phyloP scores from a whole-genome alignment of 345 rosid species.

The Citrus trifoliata region DNA sequence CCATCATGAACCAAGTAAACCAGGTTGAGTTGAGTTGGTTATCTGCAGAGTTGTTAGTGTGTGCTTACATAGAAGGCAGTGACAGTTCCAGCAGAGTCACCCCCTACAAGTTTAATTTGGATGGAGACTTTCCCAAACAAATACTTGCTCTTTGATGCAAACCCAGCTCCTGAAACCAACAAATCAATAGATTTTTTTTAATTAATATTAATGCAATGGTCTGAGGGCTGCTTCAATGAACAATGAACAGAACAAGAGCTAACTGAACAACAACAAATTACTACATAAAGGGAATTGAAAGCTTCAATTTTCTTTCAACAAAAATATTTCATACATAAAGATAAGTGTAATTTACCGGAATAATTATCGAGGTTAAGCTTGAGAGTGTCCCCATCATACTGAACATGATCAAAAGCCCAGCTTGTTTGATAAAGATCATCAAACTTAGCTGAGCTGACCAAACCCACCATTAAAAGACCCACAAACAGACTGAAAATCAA shows the following conservation, averaged over 20 bases:
- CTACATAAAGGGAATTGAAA: background rate
- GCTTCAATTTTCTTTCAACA: too few relatives aligned
- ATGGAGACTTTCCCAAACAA: conserved; percentile 84
- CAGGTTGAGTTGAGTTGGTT: conserved; percentile 10
- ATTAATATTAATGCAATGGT: background rate
- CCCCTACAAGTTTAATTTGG: conserved; percentile 95
- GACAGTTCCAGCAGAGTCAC: conserved; percentile 99
- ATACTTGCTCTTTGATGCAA: conserved; percentile 83
- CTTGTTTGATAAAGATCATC: conserved; percentile 76
- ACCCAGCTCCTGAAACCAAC: conserved; percentile 78
- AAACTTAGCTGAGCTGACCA: conserved; percentile 49
- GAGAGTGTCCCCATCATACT: conserved; percentile 77
- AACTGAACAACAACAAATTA: background rate
- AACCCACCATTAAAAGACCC: conserved; percentile 35
- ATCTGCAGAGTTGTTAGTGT: background rate
- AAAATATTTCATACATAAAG: too few relatives aligned
- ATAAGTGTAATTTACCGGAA: conserved; percentile 54
- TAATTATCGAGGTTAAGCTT: conserved; percentile 82
- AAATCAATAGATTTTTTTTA: background rate
- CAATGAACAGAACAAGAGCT: background rate
- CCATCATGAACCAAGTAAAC: background rate
- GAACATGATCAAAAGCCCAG: conserved; percentile 86
- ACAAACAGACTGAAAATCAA: conserved; percentile 26
- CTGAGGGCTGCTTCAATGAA: background rate
- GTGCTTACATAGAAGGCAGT: conserved; percentile 91